Evolutionary conservation across 768 basidiomycete genomes (phyloP).

Genomic region (Russula brevipes): DNA sequence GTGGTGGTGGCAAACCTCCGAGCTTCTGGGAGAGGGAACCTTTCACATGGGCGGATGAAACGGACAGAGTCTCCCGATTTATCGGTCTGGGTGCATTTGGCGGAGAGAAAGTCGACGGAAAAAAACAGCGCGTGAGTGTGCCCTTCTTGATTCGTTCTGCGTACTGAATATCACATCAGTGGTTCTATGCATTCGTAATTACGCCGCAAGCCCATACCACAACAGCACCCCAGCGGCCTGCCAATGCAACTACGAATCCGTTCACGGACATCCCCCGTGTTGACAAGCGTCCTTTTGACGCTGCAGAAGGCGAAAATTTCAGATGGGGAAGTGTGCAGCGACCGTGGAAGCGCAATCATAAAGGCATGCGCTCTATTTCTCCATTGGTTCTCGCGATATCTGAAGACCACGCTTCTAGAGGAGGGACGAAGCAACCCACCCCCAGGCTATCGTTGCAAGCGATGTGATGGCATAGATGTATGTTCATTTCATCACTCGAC

Average conservation of each 20-base stretch:
- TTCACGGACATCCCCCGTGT: constrained; percentile 43
- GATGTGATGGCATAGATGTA: constrained; percentile 74
- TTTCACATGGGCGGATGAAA: constrained; percentile 74
- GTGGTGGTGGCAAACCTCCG: constrained; percentile 55
- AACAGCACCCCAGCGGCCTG: constrained; percentile 41
- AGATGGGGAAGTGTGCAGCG: constrained; percentile 63
- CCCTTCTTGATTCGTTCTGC: background rate
- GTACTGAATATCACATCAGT: constrained; percentile 43
- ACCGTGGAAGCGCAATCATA: constrained; percentile 50
- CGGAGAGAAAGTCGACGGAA: constrained; percentile 48
- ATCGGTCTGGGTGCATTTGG: constrained; percentile 89
- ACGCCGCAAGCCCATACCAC: constrained; percentile 44
- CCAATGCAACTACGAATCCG: constrained; percentile 68
- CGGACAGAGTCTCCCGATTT: constrained; percentile 61
- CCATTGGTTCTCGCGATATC: background rate
- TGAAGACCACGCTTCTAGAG: constrained; percentile 3
- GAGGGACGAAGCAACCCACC: constrained; percentile 56
- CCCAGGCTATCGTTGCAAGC: constrained; percentile 67
- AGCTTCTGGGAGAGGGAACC: constrained; percentile 97
- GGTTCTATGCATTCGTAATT: constrained; percentile 97
- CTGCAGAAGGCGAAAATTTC: constrained; percentile 53
- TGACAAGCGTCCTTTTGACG: constrained; percentile 50
- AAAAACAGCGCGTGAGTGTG: constrained; percentile 76
- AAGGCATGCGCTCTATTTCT: constrained; percentile 37
- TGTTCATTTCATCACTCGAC: constrained; percentile 19